Base-by-base conservation (phyloP, 805 yeast species). In the Wickerhamia fluorescens region DNA sequence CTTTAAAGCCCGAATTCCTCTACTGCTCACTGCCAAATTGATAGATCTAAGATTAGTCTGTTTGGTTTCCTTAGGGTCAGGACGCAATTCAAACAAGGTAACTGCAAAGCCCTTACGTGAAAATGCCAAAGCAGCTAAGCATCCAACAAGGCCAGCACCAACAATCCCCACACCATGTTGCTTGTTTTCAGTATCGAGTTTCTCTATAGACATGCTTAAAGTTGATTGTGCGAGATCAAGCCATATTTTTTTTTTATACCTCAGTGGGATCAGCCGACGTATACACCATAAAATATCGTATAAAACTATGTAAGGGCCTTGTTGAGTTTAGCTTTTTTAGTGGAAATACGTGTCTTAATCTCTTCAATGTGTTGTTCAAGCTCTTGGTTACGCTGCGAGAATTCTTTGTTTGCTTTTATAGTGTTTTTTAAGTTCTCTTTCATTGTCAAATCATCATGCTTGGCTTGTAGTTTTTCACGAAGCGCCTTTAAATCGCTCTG, bases 61-160 rank as follows among this genome's bases (percentile, higher is more conserved):
- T 0, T 57, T 43, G 22, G 45, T 34, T 3, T 31, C 32, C 40
- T 84, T 56, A 11, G 87, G 85, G 51, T 87, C 95, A 1, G 51
- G 38, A 57, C 96, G 67, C 22, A 73, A 57, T 40, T 88, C 96
- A 39, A 71, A 82, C 4, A 88, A 47, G 1, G 77, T 67, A 13
- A 88, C 96, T 1, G 68, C 35, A 52, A 72, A 80, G 7, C 95
- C 95, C 31, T 73, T 66, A 32, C 75, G 66, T 3, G 78, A 73
- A 21, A 88, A 68, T 0, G 89, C 92, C n/a, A 88, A 52, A 0
- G 95, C 92, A 0, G 88, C 71, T 4, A 86, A 61, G 30, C 92
- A 72, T 0, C 96, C 96, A 2, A 88, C 96, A 5, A 84, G 72
- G 0, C 96, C 96, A 1, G 92, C 95, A 2, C 96, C 96, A 11